Percentiles rank a stretch among this genome's conserved stretches.
phyloP scores from a whole-genome alignment of 805 yeast genomes.

The Pichia occidentalis region DNA sequence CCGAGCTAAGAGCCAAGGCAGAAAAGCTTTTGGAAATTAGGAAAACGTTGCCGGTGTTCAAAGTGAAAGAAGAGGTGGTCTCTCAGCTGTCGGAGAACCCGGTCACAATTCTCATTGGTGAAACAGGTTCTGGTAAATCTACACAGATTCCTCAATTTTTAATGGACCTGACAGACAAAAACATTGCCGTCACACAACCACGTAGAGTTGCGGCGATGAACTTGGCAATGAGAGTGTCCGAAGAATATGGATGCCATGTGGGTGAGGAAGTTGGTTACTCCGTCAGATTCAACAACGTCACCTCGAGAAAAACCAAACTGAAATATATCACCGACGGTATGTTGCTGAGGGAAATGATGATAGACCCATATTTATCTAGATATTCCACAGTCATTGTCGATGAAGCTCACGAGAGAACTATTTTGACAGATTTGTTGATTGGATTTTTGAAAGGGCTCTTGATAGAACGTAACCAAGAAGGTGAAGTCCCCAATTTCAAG shows the following conservation, averaged over 20 bases:
- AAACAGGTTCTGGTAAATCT: constrained; percentile 97
- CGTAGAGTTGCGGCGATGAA: constrained; percentile 97
- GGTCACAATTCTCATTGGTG: constrained; percentile 85
- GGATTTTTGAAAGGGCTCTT: constrained; percentile 78
- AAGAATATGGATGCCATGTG: constrained; percentile 69
- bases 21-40: constrained; percentile 44
- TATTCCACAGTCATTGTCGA: constrained; percentile 80
- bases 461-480: constrained; percentile 38
- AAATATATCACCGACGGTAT: constrained; percentile 96
- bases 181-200: constrained; percentile 91
- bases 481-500: constrained; percentile 38
- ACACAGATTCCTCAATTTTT: constrained; percentile 93
- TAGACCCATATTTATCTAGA: constrained; percentile 53
- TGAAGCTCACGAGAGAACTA: constrained; percentile 97
- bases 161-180: constrained; percentile 43
- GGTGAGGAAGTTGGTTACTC: constrained; percentile 89
- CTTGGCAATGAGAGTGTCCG: constrained; percentile 86
- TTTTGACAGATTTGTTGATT: constrained; percentile 80
- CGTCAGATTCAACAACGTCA: constrained; percentile 80
- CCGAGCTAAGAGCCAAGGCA: constrained; percentile 34
- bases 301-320: constrained; percentile 51
- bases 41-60: constrained; percentile 65
- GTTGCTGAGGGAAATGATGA: constrained; percentile 86
- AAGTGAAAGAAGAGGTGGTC: constrained; percentile 58
- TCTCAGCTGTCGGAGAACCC: constrained; percentile 46